phyloP scores from a whole-genome alignment of 768 basidiomycete genomes.

The Boletus eberwhitei region DNA sequence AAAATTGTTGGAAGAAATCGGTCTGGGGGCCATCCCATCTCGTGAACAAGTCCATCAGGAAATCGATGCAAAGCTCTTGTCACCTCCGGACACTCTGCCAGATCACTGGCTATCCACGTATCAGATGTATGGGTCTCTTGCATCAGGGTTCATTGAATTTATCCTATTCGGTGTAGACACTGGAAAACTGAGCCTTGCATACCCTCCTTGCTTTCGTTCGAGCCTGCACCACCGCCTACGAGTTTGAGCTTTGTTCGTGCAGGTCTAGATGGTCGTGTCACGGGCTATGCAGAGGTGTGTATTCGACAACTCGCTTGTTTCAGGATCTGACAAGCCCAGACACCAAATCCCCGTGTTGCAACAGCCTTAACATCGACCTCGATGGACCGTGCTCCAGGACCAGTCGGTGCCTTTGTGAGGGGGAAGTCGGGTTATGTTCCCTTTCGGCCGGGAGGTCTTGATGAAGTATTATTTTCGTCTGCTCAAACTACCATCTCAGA shows the following conservation, averaged over 20 bases:
- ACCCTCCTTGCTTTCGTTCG: slow-evolving; percentile 58
- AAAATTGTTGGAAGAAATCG: slow-evolving; percentile 50
- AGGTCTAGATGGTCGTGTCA: slow-evolving; percentile 76
- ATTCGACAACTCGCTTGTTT: slow-evolving; percentile 5
- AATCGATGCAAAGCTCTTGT: slow-evolving; percentile 72
- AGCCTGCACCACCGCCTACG: slow-evolving; percentile 75
- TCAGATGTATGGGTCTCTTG: slow-evolving; percentile 64
- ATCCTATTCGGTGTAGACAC: slow-evolving; percentile 44
- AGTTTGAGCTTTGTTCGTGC: slow-evolving; percentile 67
- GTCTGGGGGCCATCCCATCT: slow-evolving; percentile 55
- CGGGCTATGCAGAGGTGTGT: slow-evolving; percentile 76
- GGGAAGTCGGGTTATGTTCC: slow-evolving; percentile 93
- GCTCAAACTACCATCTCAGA: slow-evolving; percentile 34
- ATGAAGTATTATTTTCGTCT: slow-evolving; percentile 46
- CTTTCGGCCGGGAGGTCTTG: slow-evolving; percentile 92
- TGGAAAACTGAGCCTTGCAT: slow-evolving; percentile 65
- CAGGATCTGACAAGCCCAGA: slow-evolving; percentile 37
- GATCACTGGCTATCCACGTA: slow-evolving; percentile 74
- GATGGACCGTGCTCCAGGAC: slow-evolving; percentile 78
- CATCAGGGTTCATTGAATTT: slow-evolving; percentile 8
- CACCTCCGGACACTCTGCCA: slow-evolving; percentile 65
- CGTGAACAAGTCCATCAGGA: slow-evolving; percentile 57
- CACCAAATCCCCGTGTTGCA: slow-evolving; percentile 48
- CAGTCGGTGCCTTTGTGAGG: slow-evolving; percentile 78
- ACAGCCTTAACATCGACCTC: slow-evolving; percentile 84